Evolutionary conservation across 495 filamentous ascomycete genomes (phyloP).

Genomic region (Penicillium waksmanii): DNA sequence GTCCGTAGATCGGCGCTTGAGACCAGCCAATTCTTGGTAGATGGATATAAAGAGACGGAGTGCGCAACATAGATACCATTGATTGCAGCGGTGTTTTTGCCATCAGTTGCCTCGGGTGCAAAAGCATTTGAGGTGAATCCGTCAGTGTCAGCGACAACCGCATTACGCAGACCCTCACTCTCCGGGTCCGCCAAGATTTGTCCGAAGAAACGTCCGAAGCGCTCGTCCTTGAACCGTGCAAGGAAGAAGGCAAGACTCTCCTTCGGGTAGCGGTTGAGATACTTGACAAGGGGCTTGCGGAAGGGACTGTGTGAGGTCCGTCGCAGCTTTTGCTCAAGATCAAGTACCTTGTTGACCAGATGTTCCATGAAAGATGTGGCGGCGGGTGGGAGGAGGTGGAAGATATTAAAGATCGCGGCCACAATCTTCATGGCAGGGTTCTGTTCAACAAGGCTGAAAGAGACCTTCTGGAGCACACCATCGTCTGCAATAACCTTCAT

Average conservation of each 20-base stretch:
- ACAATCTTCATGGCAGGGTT: slow-evolving; percentile 90
- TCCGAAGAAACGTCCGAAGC: slow-evolving; percentile 91
- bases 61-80: slow-evolving; percentile 86
- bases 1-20: slow-evolving; percentile 72
- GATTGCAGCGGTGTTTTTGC: slow-evolving; percentile 74
- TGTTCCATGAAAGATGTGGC: slow-evolving; percentile 89
- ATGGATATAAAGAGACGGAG: slow-evolving; percentile 61
- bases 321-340: slow-evolving; percentile 82
- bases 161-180: slow-evolving; percentile 73
- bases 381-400: slow-evolving; percentile 87
- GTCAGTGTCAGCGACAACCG: slow-evolving; percentile 73
- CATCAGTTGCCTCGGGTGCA: slow-evolving; percentile 57
- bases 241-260: slow-evolving; percentile 83
- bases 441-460: slow-evolving; percentile 92
- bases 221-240: slow-evolving; percentile 74
- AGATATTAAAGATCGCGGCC: slow-evolving; percentile 91
- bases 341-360: slow-evolving; percentile 84
- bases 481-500: slow-evolving; percentile 89
- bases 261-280: slow-evolving; percentile 87
- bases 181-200: slow-evolving; percentile 81
- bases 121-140: slow-evolving; percentile 67
- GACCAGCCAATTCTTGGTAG: slow-evolving; percentile 72
- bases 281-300: slow-evolving; percentile 87
- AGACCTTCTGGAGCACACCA: slow-evolving; percentile 79
- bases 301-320: slow-evolving; percentile 94